A percentile compares a stretch with the other conserved stretches of the same genome.
phyloP scores from a whole-genome alignment of 2,329 filamentous ascomycete genomes.

The Pseudopithomyces chartarum region DNA sequence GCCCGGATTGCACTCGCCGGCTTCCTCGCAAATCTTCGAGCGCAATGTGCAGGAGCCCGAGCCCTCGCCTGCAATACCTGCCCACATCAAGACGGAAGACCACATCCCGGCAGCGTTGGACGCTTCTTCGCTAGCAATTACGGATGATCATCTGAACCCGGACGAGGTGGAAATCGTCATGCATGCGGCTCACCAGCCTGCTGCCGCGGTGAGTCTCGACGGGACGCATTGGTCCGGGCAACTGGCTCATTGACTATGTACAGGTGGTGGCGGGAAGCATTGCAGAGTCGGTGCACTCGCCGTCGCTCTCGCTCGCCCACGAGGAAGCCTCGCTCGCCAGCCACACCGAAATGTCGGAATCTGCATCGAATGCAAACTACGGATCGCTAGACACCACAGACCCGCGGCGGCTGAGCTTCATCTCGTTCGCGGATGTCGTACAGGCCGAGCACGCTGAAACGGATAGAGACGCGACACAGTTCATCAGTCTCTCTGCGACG shows the following conservation, averaged over 20 bases:
- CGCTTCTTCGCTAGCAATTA: constrained; percentile 90
- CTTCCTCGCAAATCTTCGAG: constrained; percentile 82
- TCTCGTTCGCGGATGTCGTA: constrained; percentile 95
- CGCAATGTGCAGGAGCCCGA: constrained; percentile 86
- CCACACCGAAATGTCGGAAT: constrained; percentile 32
- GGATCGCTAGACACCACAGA: constrained; percentile 78
- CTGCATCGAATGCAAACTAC: constrained; percentile 75
- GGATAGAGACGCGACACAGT: constrained; percentile 72
- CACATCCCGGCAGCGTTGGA: constrained; percentile 90
- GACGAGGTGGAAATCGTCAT: constrained; percentile 93
- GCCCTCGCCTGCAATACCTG: constrained; percentile 83
- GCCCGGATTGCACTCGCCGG: constrained; percentile 78
- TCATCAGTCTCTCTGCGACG: constrained; percentile 69
- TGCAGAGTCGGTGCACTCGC: constrained; percentile 41
- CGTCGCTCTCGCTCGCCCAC: constrained; percentile 34
- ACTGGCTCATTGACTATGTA: not conserved
- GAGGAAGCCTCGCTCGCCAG: constrained; percentile 32
- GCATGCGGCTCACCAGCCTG: constrained; percentile 81
- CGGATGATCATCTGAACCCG: constrained; percentile 80
- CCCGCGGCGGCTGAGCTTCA: constrained; percentile 85
- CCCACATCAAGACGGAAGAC: constrained; percentile 93
- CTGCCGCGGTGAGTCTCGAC: constrained; percentile 53
- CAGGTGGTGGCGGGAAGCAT: constrained; percentile 56
- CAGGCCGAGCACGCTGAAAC: constrained; percentile 77
- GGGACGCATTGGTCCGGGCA: not conserved